phyloP scores from a whole-genome alignment of 2,329 filamentous ascomycete species.

The Venturia carpophila region DNA sequence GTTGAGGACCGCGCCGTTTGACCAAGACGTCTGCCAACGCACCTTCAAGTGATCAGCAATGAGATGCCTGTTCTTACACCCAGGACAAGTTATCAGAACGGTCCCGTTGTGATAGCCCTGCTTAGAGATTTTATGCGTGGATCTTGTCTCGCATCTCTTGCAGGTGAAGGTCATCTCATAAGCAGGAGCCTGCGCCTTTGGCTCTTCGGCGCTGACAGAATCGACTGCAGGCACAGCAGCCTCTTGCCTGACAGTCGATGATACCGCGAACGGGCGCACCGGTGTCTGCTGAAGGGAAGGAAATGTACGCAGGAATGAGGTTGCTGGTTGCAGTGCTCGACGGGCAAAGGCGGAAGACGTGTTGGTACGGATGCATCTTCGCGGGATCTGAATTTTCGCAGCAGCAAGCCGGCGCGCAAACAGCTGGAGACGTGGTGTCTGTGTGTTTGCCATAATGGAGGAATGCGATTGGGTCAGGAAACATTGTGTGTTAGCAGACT shows the following conservation, averaged over 20 bases:
- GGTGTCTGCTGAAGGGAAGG: neutral
- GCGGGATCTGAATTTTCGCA: neutral
- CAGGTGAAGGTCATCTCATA: constrained; percentile 93
- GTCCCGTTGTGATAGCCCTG: constrained; percentile 92
- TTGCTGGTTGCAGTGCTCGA: constrained; percentile 21
- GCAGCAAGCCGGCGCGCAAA: constrained; percentile 7
- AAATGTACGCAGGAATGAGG: constrained; percentile 22
- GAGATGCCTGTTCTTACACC: constrained; percentile 78
- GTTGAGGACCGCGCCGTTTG: neutral
- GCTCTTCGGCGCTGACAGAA: constrained; percentile 14
- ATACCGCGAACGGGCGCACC: constrained; percentile 24
- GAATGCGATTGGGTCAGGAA: neutral
- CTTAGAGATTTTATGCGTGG: constrained; percentile 80
- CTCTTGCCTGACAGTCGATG: constrained; percentile 27
- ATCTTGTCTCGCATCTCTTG: constrained; percentile 71
- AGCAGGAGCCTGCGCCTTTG: constrained; percentile 45
- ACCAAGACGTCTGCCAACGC: constrained; percentile 11
- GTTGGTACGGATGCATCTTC: neutral
- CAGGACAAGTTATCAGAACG: constrained; percentile 79
- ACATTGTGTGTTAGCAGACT: neutral
- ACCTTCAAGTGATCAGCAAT: constrained; percentile 82
- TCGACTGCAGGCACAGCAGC: constrained; percentile 35
- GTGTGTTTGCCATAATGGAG: neutral
- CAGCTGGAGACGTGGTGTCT: neutral
- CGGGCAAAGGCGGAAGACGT: neutral